Base-by-base conservation (phyloP, 2,329 filamentous ascomycete genomes). In the Passalora sequoiae region DNA sequence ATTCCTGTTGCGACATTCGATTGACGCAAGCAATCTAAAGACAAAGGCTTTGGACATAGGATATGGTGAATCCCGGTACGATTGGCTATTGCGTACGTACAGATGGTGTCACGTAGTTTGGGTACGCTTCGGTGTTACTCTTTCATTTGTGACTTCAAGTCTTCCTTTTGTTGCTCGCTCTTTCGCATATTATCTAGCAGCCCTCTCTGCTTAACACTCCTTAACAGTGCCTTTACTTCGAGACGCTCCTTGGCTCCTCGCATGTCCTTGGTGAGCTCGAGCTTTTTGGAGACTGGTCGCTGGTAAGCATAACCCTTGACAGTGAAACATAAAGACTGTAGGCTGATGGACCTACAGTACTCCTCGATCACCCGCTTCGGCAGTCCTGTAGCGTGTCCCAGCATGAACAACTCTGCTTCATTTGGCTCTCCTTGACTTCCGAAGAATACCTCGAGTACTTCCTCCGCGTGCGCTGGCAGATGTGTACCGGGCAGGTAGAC, bases 311-410 rank as follows among this genome's bases (percentile, higher is more conserved):
- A n/a, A n/a, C n/a, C n/a, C n/a, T n/a, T n/a, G n/a, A n/a, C n/a
- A n/a, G n/a, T n/a, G n/a, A n/a, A 12, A n/a, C n/a, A 5, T 7
- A n/a, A 24, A 20, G 29, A 13, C 21, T 24, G 17, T 22, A 13
- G 22, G 5, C n/a, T 27, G 28, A 38, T 38, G 20, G 43, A 48
- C 53, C 47, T 38, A 56, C 51, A 54, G 43, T 44, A 56, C 15
- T 40, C 16, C 17, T 32, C 30, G 17, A 53, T 35, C 10, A 15
- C 35, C 13, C 32, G 21, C 17, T 32, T 38, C 19, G 38, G 30
- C 9, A 49, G 9, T 6, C 17, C 13, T n/a, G 45, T 35, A 24
- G 43, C 43, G 16, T 35, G 12, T 19, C 38, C 29, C 31, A 56
- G 38, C 46, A 52, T 38, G 22, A 37, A 13, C 9, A 40, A 31